These are phyloP conservation scores for Penicillium sp. DNA, from an alignment of 2,329 filamentous ascomycete species.

Conservation along the genomic window DNA sequence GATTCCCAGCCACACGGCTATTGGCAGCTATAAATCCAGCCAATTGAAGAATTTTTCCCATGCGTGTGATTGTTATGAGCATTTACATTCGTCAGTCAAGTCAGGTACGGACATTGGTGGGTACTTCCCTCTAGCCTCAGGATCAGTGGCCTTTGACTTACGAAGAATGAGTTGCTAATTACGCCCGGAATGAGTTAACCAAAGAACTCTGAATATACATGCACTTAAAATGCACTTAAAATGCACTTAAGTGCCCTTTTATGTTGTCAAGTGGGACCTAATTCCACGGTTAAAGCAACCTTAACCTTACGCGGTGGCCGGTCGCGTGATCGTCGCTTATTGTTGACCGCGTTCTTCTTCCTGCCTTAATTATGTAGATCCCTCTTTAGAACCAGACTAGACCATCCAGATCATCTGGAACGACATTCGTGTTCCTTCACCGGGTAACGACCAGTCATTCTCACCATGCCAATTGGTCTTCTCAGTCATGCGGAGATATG, in stretches of 20 bases:
- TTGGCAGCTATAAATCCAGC: background rate
- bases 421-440: background rate
- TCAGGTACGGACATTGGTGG: background rate
- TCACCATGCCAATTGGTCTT: slow-evolving; percentile 8
- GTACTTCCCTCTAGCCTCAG: background rate
- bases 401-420: background rate
- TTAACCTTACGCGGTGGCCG: background rate
- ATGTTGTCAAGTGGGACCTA: background rate
- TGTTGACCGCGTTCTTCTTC: background rate
- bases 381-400: background rate
- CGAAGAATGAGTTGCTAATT: background rate
- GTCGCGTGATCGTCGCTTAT: background rate
- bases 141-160: background rate
- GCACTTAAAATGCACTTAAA: background rate
- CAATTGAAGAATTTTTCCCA: background rate
- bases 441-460: background rate
- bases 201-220: background rate
- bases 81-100: background rate
- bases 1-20: background rate
- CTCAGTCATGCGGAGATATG: slow-evolving; percentile 11
- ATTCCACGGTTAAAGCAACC: background rate
- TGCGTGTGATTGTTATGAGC: background rate
- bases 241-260: too few species aligned
- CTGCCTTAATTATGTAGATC: background rate
- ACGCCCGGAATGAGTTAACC: background rate